Evolutionary conservation across 1,284 basidiomycete species (phyloP), one percentile per base, ranked within the genome.

Genomic region (Binderoboletus segoi): DNA sequence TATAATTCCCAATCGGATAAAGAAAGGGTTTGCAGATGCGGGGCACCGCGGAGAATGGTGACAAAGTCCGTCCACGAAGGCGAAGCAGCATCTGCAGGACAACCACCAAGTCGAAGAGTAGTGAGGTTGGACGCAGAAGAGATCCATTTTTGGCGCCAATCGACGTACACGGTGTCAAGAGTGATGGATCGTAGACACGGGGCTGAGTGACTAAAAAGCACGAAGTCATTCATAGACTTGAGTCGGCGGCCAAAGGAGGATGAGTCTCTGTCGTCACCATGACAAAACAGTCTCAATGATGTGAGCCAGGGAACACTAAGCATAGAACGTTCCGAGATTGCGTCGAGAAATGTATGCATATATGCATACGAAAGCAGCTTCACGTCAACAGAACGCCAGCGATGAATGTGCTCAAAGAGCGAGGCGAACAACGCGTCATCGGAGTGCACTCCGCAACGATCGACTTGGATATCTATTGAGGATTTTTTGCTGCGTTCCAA

Each of bases 141-240:
- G 32, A 48, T 44, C 50, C 55, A 53, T 7, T 21, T 1, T 48
- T 52, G 45, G 8, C n/a, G 35, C 55, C 55, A 53, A 26, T 56
- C 40, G 6, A 53, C 3, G 11, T 26, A 8, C 2, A 38, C 3
- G 6, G 33, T 4, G 0, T 1, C 5, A 0, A 56, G 33, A 26
- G 26, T 26, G 11, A 56, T 30, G 21, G 32, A 28, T 24, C 48
- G 5, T 11, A 56, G 23, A 20, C 8, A 12, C n/a, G 55, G 50
- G 26, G 41, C 50, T 8, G 26, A 48, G 7, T 5, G 5, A 24
- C 40, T 33, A 20, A 48, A 56, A 16, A 35, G 11, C 5, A 5
- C 3, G 16, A 18, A 8, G 32, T 8, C 12, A 21, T 20, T 5
- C 15, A 13, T 16, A 4, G 23, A 23, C 23, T 32, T 12, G 11